Evolutionary conservation across 768 basidiomycete genomes (phyloP).

Genomic region (Galerina marginata): DNA sequence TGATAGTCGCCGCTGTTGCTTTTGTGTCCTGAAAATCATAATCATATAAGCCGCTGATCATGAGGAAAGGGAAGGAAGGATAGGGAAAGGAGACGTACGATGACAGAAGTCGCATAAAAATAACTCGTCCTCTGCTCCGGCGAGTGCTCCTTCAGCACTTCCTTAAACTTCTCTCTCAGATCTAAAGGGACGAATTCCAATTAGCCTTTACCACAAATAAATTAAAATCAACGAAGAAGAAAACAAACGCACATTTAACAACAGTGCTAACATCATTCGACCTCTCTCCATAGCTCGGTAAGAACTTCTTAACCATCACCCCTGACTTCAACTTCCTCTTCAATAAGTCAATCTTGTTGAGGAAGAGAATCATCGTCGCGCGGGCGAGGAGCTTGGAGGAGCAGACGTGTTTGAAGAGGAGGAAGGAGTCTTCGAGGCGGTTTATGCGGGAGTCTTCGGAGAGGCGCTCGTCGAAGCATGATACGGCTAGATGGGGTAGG

Average conservation of each 20-base stretch:
- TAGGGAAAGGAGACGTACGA: constrained; percentile 43
- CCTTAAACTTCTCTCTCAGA: constrained; percentile 49
- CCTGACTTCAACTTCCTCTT: constrained; percentile 53
- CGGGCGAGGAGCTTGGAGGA: constrained; percentile 60
- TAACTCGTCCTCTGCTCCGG: constrained; percentile 57
- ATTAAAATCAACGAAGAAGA: not conserved
- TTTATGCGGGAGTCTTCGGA: constrained; percentile 68
- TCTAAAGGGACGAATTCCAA: constrained; percentile 35
- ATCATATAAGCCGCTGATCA: not conserved
- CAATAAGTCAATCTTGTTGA: constrained; percentile 77
- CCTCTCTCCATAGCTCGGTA: constrained; percentile 67
- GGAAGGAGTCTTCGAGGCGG: constrained; percentile 74
- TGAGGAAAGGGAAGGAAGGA: not conserved
- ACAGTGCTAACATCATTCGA: constrained; percentile 60
- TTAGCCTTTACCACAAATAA: not conserved
- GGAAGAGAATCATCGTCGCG: constrained; percentile 70
- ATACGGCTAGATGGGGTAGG: constrained; percentile 45
- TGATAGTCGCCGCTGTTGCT: constrained; percentile 56
- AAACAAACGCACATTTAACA: constrained; percentile 56
- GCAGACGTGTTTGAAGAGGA: constrained; percentile 71
- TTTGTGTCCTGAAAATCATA: constrained; percentile 51
- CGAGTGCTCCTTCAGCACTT: constrained; percentile 56
- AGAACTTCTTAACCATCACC: constrained; percentile 52
- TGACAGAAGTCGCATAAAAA: constrained; percentile 64
- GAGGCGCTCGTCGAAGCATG: constrained; percentile 50